Base-by-base conservation (phyloP, 2,329 filamentous ascomycete genomes). In the Verticillium longisporum region DNA sequence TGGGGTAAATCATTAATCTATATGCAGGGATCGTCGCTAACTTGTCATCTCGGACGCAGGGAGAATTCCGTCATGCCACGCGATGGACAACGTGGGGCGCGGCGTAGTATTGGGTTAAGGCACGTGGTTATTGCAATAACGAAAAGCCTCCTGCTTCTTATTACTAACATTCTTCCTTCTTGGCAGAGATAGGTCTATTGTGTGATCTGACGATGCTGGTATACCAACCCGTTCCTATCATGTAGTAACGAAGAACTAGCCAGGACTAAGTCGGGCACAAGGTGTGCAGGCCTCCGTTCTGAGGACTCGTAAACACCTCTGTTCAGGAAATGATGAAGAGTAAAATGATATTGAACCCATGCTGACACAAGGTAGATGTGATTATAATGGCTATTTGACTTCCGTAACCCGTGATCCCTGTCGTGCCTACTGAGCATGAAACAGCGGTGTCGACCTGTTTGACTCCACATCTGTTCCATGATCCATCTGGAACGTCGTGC, bases 401-500 rank as follows among this genome's bases (percentile, higher is more conserved):
- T 14, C 38, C 15, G 38, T 41, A 6, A 15, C 38, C 6, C 38
- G 15, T 14, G 11, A 2, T 41, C 15, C 38, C 11, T 15, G 14
- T 5, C n/a, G 26, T 26, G 3, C n/a, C n/a, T 50, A 50, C 13
- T 50, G 45, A 18, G 45, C 45, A 50, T 50, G 45, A 18, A 50
- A 50, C 18, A n/a, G 11, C 45, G 45, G n/a, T 18, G 45, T 21
- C n/a, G 45, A 50, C 45, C 45, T 50, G 45, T 13, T 50, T 10
- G 45, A 50, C 45, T 50, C 45, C 45, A 50, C n/a, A 26, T 50
- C 18, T 18, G 18, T 50, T 11, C n/a, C 45, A 18, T 50, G 45
- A 11, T 62, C 58, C 55, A 62, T 38, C n/a, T 62, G 55, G 11
- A 62, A 60, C 7, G 61, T 62, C 6, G 58, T 62, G 58, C 61